Evolutionary conservation across 768 basidiomycete genomes (phyloP), one percentile per base, ranked within the genome.

Genomic region (Naganishia vishniacii): DNA sequence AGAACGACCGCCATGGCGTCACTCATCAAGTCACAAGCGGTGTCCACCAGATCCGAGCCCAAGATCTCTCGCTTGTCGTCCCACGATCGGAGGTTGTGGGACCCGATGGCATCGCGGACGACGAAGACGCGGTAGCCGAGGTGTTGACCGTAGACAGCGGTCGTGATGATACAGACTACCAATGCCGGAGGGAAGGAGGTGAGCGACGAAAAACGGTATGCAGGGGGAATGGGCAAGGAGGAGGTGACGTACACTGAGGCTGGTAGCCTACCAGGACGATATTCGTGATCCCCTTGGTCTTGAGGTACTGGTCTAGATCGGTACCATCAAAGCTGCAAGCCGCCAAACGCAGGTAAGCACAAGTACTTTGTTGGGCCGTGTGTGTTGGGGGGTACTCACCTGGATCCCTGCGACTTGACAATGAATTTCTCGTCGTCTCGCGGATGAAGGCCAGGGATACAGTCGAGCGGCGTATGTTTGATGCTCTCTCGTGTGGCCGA

Each of bases 41-140:
- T n/a, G 20, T 56, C 53, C 12, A 56, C 53, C 34, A 56, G 15
- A 5, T 56, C 53, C 34, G 32, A 37, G 4, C 53, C 53, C 9
- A 20, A 40, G 53, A 56, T 18, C 20, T 56, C 31, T 20, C 53
- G 53, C 34, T 56, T 56, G 25, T 56, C 53, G 53, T 56, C 53
- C 53, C 53, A 56, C 31, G 53, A 56, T 9, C 53, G 53, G 15
- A 40, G 6, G 23, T 56, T 56, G 53, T 56, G 53, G 6, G 53
- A 56, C 3, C 53, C 53, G 37, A 56, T 56, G 20, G 53, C 53
- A 23, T 56, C 53, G 1, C 53, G 53, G 3, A 56, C 53, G 37
- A 56, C 53, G 34, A 56, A 56, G 11, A 56, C 53, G 15, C 53
- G 53, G 53, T 56, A 56, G n/a, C 53, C 53, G 32, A 56, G 53